These are phyloP conservation scores for Vanrija pseudolonga DNA, from an alignment of 1,284 basidiomycete species.

Conservation along the genomic window DNA sequence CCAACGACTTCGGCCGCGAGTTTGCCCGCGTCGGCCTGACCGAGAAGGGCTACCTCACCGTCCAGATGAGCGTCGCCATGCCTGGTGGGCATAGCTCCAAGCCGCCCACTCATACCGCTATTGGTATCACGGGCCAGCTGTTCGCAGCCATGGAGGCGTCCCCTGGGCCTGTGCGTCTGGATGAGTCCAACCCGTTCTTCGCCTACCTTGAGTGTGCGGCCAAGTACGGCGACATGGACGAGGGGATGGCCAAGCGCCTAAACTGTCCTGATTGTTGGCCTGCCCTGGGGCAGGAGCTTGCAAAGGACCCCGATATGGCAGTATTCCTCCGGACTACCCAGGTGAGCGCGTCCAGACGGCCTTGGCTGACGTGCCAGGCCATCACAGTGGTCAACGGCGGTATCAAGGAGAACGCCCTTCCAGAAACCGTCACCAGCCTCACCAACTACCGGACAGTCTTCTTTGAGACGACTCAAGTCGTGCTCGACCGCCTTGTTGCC, in stretches of 20 bases:
- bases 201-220: conserved; percentile 21
- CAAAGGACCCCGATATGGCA: conserved; percentile 4
- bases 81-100: conserved; percentile 63
- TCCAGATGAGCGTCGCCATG: conserved; percentile 54
- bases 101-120: conserved; percentile 41
- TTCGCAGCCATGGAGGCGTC: conserved; percentile 16
- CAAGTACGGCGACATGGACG: conserved; percentile 9
- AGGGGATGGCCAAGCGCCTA: conserved; percentile 1
- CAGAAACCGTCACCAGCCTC: conserved; percentile 16
- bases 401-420: conserved; percentile 25
- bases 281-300: conserved; percentile 1
- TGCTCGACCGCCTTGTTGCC: conserved; percentile 6
- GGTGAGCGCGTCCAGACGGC: background rate
- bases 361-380: background rate
- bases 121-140: conserved; percentile 39
- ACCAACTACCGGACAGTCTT: conserved; percentile 21
- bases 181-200: conserved; percentile 12
- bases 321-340: conserved; percentile 17
- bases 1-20: conserved; percentile 22
- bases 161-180: conserved; percentile 7
- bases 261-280: conserved; percentile 10
- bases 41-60: conserved; percentile 51
- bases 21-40: conserved; percentile 30
- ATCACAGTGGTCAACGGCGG: conserved; percentile 19
- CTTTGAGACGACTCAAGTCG: conserved; percentile 14